Evolutionary conservation across 176 grass and related monocot genomes (phyloP), one percentile per base, ranked within the genome.

Genomic region (Aegilops umbellulata): DNA sequence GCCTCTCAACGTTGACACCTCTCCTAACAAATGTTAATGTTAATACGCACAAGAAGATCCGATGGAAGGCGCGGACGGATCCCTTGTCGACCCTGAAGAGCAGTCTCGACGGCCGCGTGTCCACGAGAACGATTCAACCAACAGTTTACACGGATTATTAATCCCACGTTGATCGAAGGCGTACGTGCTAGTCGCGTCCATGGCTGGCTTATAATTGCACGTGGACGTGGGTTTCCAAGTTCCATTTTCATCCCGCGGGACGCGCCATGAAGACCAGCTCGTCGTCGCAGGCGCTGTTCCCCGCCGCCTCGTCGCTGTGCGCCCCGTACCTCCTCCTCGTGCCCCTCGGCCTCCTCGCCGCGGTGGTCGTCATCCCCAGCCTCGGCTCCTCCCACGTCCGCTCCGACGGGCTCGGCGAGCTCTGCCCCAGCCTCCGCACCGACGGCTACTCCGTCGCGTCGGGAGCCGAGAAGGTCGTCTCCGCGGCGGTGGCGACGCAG

Each of bases 281-380:
- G 29, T 78, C 71, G 20, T 79, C 90, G 74, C 75, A 83, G 60
- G 38, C 74, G 5, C 13, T 68, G 0, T 44, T 76, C 84, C 44
- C 64, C 80, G 1, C 34, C 35, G 8, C 26, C 22, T 42, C 86
- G 17, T 62, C 81, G 26, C 89, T 85, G 2, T 71, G 81, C 83
- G 79, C 82, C 13, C 64, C 68, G 27, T 80, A 65, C 67, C 30
- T 80, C 32, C 57, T 84, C 65, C 69, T 81, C n/a, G 27, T 71
- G 51, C 83, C 84, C 20, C 80, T 91, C 30, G 77, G 89, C 69
- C 85, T 91, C 60, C 82, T 91, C 24, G 89, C 85, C 62, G 38
- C 69, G 8, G 30, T 85, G 60, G 19, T 91, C 23, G 82, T 84
- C 62, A 51, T 88, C 82, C 86, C 82, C 0, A 91, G 70, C 85